Evolutionary conservation across 1,284 basidiomycete genomes (phyloP).

Genomic region (Trichosporon sp.): DNA sequence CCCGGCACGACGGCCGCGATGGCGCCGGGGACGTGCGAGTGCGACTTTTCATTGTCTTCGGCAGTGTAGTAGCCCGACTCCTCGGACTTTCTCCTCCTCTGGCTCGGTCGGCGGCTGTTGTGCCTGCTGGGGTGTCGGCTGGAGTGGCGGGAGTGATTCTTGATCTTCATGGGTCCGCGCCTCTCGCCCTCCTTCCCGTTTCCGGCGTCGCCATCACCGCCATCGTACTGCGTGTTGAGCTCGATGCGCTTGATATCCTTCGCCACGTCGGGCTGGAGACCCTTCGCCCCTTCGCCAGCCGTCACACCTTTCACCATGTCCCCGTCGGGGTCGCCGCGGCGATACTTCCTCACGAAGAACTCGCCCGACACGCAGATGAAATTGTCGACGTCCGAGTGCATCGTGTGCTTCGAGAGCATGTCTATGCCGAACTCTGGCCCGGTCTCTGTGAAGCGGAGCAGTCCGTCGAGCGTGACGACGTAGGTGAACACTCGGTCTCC

Average conservation of each 20-base stretch:
- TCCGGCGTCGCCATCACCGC: background rate
- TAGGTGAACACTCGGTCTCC: constrained; percentile 52
- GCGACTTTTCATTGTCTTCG: no score
- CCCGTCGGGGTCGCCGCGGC: constrained; percentile 17
- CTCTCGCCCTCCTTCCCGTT: background rate
- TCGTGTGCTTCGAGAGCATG: constrained; percentile 54
- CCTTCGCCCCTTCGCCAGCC: background rate
- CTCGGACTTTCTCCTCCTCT: no score
- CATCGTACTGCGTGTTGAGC: constrained; percentile 1
- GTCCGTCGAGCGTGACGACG: constrained; percentile 52
- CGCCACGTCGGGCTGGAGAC: background rate
- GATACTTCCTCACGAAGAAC: constrained; percentile 27
- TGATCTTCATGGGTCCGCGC: background rate
- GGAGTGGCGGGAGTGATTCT: no score
- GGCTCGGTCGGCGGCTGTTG: no score
- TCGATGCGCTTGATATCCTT: constrained; percentile 8
- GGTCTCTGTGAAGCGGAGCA: constrained; percentile 54
- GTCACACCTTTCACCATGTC: constrained; percentile 3
- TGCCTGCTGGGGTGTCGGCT: no score
- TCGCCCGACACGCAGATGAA: constrained; percentile 41
- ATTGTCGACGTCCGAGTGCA: constrained; percentile 53
- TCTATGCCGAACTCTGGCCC: constrained; percentile 53
- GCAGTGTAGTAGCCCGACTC: no score
- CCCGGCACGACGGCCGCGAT: no score
- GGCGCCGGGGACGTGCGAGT: background rate